phyloP scores from a whole-genome alignment of 2,329 filamentous ascomycete genomes.

The Aureobasidium sp. region DNA sequence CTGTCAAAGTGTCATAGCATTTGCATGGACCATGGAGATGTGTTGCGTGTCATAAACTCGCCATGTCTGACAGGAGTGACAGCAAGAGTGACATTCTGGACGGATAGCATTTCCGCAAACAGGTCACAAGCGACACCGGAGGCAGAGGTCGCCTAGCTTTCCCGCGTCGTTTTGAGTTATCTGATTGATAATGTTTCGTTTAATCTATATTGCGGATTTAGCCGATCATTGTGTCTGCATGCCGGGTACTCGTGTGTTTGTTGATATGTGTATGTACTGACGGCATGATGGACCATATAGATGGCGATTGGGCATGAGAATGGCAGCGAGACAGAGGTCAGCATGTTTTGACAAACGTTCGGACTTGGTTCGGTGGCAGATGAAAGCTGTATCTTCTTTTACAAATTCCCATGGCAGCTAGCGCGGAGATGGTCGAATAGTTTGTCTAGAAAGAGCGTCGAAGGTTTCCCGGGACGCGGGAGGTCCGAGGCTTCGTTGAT shows the following conservation, averaged over 20 bases:
- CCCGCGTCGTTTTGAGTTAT: conserved; percentile 14
- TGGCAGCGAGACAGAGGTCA: neutral
- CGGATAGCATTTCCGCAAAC: conserved; percentile 3
- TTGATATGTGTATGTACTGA: neutral
- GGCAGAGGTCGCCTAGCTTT: conserved; percentile 8
- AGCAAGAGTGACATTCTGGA: too few species aligned
- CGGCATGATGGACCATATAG: too few species aligned
- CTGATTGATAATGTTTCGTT: conserved; percentile 11
- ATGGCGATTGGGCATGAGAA: too few species aligned
- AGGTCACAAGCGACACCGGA: conserved; percentile 11
- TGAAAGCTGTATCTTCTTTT: neutral
- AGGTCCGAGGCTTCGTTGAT: conserved; percentile 8
- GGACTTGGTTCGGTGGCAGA: neutral
- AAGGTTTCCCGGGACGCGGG: conserved; percentile 8
- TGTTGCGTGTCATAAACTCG: too few species aligned
- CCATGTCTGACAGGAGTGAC: too few species aligned
- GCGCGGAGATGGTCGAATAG: conserved; percentile 5
- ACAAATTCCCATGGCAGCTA: conserved; percentile 10
- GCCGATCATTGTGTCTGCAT: too few species aligned
- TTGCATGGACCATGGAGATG: neutral
- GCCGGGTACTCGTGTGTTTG: neutral
- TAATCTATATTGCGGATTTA: conserved; percentile 13
- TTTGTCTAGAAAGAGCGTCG: conserved; percentile 4
- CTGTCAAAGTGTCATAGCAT: neutral
- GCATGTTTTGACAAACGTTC: neutral